Evolutionary conservation across 163 green algal genomes (phyloP).

Genomic region (Chlamydomonas reinhardtii): DNA sequence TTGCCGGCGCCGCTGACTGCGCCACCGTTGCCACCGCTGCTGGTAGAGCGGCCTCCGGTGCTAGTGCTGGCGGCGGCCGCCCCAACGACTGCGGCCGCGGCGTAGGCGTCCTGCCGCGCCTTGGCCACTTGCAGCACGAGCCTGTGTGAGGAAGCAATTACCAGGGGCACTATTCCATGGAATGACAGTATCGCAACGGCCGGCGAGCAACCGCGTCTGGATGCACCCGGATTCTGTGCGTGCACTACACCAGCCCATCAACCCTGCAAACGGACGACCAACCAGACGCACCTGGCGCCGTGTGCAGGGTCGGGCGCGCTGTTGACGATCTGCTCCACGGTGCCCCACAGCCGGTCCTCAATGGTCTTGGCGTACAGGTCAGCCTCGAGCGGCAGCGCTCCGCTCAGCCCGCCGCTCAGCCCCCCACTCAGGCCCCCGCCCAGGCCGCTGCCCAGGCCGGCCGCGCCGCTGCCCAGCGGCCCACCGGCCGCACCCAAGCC

Average conservation of each 20-base stretch:
- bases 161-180: too few species aligned
- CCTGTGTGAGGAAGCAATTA: neutral
- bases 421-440: neutral
- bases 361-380: conserved; percentile 37
- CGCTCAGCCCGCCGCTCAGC: neutral
- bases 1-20: neutral
- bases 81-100: neutral
- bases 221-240: too few species aligned
- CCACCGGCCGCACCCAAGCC: neutral
- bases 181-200: too few species aligned
- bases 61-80: neutral
- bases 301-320: conserved; percentile 19
- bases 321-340: conserved; percentile 45
- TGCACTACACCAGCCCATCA: too few species aligned
- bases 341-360: conserved; percentile 48
- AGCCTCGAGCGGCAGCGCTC: neutral
- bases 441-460: neutral
- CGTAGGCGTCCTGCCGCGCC: conserved; percentile 22
- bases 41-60: neutral
- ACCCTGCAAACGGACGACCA: neutral
- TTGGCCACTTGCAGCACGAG: conserved; percentile 40
- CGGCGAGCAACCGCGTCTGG: neutral
- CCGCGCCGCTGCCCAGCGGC: neutral
- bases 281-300: conserved; percentile 8
- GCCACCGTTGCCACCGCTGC: neutral